phyloP scores from a whole-genome alignment of 495 filamentous ascomycete species.

The Filosporella fistucella region DNA sequence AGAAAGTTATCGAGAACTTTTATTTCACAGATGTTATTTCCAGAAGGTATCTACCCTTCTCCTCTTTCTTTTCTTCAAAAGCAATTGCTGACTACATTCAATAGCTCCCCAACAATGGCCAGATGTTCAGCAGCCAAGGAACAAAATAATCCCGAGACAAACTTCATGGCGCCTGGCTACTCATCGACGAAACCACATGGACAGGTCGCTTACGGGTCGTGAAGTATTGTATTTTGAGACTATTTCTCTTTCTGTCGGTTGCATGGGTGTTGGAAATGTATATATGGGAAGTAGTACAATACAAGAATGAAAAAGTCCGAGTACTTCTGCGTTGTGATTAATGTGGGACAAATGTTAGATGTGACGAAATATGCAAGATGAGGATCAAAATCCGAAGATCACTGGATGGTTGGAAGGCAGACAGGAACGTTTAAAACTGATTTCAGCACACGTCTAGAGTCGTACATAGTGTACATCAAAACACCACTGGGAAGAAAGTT shows the following conservation, averaged over 20 bases:
- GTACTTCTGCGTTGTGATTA: too few species aligned
- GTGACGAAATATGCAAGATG: too few species aligned
- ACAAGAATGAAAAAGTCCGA: constrained; percentile 13
- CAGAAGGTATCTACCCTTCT: constrained; percentile 61
- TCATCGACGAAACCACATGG: constrained; percentile 16
- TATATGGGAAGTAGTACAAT: constrained; percentile 25
- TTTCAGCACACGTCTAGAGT: too few species aligned
- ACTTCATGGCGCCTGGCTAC: constrained; percentile 76
- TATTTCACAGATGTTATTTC: constrained; percentile 97
- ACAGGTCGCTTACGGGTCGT: constrained; percentile 19
- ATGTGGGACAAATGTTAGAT: too few species aligned
- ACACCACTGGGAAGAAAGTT: not conserved
- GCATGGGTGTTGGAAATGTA: constrained; percentile 23
- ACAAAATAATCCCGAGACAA: constrained; percentile 64
- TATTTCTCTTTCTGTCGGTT: constrained; percentile 5
- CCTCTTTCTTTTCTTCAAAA: not conserved
- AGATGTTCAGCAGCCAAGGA: constrained; percentile 84
- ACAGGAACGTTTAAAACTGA: too few species aligned
- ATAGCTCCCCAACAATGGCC: constrained; percentile 93
- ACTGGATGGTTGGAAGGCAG: too few species aligned
- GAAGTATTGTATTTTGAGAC: constrained; percentile 21
- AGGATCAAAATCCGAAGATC: too few species aligned
- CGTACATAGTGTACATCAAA: constrained; percentile 19
- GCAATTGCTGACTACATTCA: constrained; percentile 25
- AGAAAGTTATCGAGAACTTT: constrained; percentile 86